Base-by-base conservation (phyloP, 208 protist species). In the Leishmania guyanensis region DNA sequence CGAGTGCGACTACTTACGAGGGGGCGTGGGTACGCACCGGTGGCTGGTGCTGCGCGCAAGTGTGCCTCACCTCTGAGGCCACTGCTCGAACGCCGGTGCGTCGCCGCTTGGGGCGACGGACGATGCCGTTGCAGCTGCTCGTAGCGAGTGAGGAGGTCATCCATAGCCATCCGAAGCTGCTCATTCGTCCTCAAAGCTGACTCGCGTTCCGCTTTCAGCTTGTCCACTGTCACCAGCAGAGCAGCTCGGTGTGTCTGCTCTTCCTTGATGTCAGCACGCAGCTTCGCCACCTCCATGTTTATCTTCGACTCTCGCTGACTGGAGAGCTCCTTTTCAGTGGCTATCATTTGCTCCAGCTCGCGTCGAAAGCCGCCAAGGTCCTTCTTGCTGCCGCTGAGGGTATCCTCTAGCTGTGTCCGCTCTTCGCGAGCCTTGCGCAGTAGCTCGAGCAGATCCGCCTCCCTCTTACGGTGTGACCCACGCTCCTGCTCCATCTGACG, bases 401-500 rank as follows among this genome's bases (percentile, higher is more conserved):
- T 84, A 3, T 22, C 70, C 83, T 97, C 87, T 20, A 98, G 79
- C 60, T 86, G 88, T 14, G 86, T 80, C 50, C 89, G 91, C 77
- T 98, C 95, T 10, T 92, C 90, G 0, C 86, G 90, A 10, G 91
- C 89, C 5, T 89, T 86, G 60, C 88, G 88, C 56, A 97, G 89
- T 83, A 94, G 83, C 48, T 94, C 93, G 2, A 90, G 84, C 73
- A 98, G 86, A 51, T 96, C 93, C 36, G 90, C 80, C 78, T 98
- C 95, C 39, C 95, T 88, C 70, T 85, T 83, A 51, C 88, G 91
- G 78, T 98, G 92, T 33, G 86, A 85, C 56, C 84, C 81, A 0
- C 95, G 92, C 84, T 97, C 93, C 75, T 90, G 84, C 88, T 98
- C 95, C 70, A 96, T 83, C 75, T 96, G 91, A 51, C 86, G 89